Conservation (phyloP, 345 rosid species). For the Corymbia maculata region DNA sequence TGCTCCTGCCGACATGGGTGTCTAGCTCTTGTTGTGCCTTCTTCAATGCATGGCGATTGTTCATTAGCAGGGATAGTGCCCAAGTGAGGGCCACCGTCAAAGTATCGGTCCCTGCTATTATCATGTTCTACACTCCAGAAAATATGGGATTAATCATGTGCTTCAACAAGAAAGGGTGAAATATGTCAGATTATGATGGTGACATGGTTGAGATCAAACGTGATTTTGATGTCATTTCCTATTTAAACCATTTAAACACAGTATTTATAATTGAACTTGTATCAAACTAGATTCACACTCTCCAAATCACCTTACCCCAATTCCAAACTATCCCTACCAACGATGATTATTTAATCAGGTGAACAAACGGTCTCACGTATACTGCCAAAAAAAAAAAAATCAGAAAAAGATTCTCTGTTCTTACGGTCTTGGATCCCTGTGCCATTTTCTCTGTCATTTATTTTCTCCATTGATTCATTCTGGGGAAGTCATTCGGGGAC, state of each 20-base stretch:
- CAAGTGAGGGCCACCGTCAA: conserved; percentile 11
- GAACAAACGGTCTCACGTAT: background rate
- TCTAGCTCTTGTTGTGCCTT: conserved; percentile 20
- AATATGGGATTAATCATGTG: background rate
- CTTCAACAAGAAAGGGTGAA: too few relatives aligned
- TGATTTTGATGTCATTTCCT: too few relatives aligned
- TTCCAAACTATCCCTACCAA: background rate
- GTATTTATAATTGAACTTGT: background rate
- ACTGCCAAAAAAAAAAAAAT: background rate
- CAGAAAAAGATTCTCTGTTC: background rate
- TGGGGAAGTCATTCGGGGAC: background rate
- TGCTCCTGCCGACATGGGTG: conserved; percentile 6
- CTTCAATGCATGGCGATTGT: conserved; percentile 6
- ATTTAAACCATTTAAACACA: background rate
- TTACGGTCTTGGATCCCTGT: background rate
- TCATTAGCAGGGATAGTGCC: conserved; percentile 18
- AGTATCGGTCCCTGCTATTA: conserved; percentile 16
- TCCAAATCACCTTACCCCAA: background rate
- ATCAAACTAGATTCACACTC: background rate
- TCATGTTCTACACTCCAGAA: background rate
- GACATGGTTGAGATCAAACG: background rate
- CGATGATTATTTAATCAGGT: background rate
- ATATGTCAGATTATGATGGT: background rate
- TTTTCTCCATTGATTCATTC: background rate
- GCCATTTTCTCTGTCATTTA: background rate